Evolutionary conservation across 306 rosid species (phyloP).

Genomic region (Arachis stenosperma): DNA sequence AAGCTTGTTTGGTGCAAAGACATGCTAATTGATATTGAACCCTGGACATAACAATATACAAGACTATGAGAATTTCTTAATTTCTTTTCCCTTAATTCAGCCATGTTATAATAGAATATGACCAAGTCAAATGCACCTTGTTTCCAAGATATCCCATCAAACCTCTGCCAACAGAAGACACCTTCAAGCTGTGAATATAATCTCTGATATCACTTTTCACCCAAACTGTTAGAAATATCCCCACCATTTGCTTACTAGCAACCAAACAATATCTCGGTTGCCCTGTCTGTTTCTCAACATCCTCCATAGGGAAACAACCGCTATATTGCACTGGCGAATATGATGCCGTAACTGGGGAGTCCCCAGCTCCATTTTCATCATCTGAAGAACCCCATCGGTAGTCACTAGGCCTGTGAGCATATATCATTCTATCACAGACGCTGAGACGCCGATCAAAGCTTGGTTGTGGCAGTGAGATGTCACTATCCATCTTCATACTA

Average conservation of each 20-base stretch:
- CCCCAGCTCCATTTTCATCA: constrained; percentile 72
- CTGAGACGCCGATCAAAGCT: constrained; percentile 77
- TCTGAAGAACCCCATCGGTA: constrained; percentile 80
- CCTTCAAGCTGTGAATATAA: constrained; percentile 73
- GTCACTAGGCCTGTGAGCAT: constrained; percentile 68
- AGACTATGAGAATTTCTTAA: constrained; percentile 41
- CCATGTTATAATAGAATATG: constrained; percentile 21
- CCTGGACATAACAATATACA: constrained; percentile 59
- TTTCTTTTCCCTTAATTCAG: constrained; percentile 17
- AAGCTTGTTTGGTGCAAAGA: constrained; percentile 89
- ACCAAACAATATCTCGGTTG: constrained; percentile 77
- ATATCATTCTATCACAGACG: constrained; percentile 76
- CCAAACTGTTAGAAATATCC: constrained; percentile 81
- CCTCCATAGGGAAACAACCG: constrained; percentile 60
- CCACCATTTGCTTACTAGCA: constrained; percentile 95
- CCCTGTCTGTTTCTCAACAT: constrained; percentile 68
- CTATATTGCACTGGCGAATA: constrained; percentile 61
- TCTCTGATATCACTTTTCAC: constrained; percentile 74
- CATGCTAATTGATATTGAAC: constrained; percentile 92
- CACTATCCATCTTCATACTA: constrained; percentile 83
- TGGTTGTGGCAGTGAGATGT: constrained; percentile 59
- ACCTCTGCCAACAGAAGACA: constrained; percentile 93
- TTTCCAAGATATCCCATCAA: constrained; percentile 96
- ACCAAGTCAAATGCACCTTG: constrained; percentile 56
- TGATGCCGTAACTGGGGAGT: constrained; percentile 61